Base-by-base conservation (phyloP, 805 yeast species). In the Saccharomycopsis capsularis region DNA sequence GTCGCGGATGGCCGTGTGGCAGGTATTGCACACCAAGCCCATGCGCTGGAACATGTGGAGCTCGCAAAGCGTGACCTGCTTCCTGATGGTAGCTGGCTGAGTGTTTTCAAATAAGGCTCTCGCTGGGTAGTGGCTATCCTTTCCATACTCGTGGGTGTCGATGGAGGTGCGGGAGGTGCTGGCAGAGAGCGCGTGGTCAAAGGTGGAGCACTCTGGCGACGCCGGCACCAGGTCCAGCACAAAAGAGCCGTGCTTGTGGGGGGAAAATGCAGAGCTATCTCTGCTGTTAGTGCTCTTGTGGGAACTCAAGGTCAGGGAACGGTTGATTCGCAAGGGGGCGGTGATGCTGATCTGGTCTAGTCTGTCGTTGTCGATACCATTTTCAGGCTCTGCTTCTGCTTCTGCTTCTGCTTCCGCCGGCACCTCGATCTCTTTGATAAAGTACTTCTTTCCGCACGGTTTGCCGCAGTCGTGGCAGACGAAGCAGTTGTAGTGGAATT, bases 401-500 rank as follows among this genome's bases (percentile, higher is more conserved):
- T n/a, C n/a, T n/a, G 7, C 13, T 27, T 27, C 13, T 27, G 32
- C 32, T 34, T n/a, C 18, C 19, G 38, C 15, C 15, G 38, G 38
- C 7, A 52, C 84, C 90, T 50, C 74, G 78, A 46, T 46, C 15
- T 40, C 39, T 16, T 46, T 25, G 0, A 97, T 95, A 64, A 93
- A 91, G 61, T 89, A 91, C 63, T 88, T 89, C 18, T 89, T 75
- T n/a, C 93, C 81, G 57, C 96, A 86, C 47, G 78, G 82, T 21
- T 71, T 71, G 3, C 82, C 82, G 69, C 99, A 91, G 61, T 86
- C 95, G 57, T 78, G 70, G 62, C 98, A 90, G 3, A 78, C 72
- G 64, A 90, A 90, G 65, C 98, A 90, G 27, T 85, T 82, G 25
- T 89, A 82, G 62, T 90, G 98, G 61, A 76, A 91, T 2, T 86